A percentile compares a stretch with the other conserved stretches of the same genome.
Conservation (phyloP, 345 rosid species). For the Salix suchowensis region DNA sequence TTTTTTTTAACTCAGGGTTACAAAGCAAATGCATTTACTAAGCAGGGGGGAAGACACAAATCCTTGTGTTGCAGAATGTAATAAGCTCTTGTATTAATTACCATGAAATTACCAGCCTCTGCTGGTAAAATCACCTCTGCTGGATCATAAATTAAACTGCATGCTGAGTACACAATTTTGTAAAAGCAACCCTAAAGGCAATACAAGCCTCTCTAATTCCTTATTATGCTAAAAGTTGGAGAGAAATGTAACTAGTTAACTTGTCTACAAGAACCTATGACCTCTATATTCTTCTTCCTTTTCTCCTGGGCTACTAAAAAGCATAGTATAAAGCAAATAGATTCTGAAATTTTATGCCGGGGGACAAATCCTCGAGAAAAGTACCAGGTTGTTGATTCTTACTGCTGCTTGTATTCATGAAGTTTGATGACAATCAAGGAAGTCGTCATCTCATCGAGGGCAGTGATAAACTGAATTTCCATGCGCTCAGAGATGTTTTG, state of each 20-base stretch:
- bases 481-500: conserved; percentile 33
- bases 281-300: conserved; percentile 41
- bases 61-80: not conserved
- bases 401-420: conserved; percentile 19
- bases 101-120: not conserved
- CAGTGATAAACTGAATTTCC: conserved; percentile 20
- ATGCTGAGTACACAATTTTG: not conserved
- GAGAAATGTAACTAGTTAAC: conserved; percentile 32
- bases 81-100: not conserved
- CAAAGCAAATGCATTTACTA: not conserved
- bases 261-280: conserved; percentile 50
- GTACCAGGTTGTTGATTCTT: conserved; percentile 26
- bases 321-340: conserved; percentile 32
- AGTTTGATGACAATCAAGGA: conserved; percentile 26
- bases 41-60: not conserved
- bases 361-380: conserved; percentile 16
- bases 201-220: conserved; percentile 27
- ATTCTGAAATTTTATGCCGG: conserved; percentile 21
- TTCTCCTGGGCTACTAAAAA: conserved; percentile 31
- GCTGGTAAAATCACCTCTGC: not conserved
- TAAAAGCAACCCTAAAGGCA: conserved; percentile 24
- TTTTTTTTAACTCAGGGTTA: too few species aligned
- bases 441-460: conserved; percentile 16
- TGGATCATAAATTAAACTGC: conserved; percentile 8
- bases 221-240: conserved; percentile 47